These are phyloP conservation scores for Chalciporus pseudorubinellus DNA, from an alignment of 768 basidiomycete genomes.

Conservation along the genomic window DNA sequence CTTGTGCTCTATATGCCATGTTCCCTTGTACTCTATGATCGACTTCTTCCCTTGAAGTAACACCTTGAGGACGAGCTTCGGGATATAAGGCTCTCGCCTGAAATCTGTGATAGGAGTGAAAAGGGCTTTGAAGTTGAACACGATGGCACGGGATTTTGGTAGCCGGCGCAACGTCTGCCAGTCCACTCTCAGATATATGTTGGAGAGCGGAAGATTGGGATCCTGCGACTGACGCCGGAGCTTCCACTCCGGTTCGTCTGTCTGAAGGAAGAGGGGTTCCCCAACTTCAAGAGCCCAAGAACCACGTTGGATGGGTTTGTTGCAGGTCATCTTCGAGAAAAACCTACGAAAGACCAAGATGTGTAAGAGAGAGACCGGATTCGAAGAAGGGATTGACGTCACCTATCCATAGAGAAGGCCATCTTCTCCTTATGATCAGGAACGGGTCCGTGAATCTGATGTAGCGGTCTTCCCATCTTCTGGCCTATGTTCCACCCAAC, in stretches of 20 bases:
- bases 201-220: conserved; percentile 36
- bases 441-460: conserved; percentile 46
- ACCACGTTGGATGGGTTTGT: conserved; percentile 52
- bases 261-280: conserved; percentile 45
- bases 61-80: conserved; percentile 44
- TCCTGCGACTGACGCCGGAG: conserved; percentile 33
- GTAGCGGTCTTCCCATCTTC: conserved; percentile 48
- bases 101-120: conserved; percentile 49
- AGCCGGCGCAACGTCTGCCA: conserved; percentile 55
- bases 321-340: conserved; percentile 45
- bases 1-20: conserved; percentile 41
- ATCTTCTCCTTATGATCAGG: conserved; percentile 52
- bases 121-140: conserved; percentile 54
- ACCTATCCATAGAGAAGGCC: conserved; percentile 50
- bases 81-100: conserved; percentile 46
- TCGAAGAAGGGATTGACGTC: conserved; percentile 1
- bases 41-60: conserved; percentile 38
- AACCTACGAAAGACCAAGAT: conserved; percentile 29
- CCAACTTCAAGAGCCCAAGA: conserved; percentile 54
- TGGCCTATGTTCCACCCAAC: conserved; percentile 47
- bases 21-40: conserved; percentile 45
- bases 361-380: not conserved
- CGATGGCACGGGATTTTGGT: conserved; percentile 45
- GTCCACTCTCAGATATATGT: conserved; percentile 49
- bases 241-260: conserved; percentile 37